Evolutionary conservation across 345 rosid species (phyloP).

Genomic region (Lepidium aucheri): DNA sequence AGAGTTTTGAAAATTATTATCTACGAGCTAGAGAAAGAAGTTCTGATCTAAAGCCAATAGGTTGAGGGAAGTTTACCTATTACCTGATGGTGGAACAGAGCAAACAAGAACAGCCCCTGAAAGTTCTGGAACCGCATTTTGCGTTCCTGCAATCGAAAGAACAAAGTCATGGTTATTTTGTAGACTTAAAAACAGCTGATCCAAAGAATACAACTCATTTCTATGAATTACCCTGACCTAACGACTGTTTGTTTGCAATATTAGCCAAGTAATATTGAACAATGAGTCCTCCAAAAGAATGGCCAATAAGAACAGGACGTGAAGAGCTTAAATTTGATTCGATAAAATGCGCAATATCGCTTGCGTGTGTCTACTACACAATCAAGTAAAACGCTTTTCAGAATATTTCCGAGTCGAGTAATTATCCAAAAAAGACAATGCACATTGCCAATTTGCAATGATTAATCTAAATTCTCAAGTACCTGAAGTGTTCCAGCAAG

Average conservation of each 20-base stretch:
- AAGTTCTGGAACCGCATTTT: constrained; percentile 46
- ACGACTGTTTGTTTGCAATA: constrained; percentile 24
- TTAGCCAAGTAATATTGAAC: constrained; percentile 71
- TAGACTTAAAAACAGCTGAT: too few relatives aligned
- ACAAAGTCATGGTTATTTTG: too few relatives aligned
- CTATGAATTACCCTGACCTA: constrained; percentile 26
- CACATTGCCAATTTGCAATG: constrained; percentile 9
- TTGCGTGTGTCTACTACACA: constrained; percentile 83
- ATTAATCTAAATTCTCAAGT: not conserved
- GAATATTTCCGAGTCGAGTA: not conserved
- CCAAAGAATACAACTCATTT: not conserved
- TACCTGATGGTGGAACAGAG: constrained; percentile 94
- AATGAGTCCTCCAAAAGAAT: constrained; percentile 87
- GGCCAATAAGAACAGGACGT: constrained; percentile 76
- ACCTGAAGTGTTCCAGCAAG: constrained; percentile 86
- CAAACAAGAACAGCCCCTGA: constrained; percentile 64
- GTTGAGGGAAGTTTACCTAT: constrained; percentile 48
- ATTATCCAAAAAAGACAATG: not conserved
- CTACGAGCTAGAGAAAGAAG: constrained; percentile 1
- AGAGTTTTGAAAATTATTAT: not conserved
- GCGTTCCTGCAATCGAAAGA: constrained; percentile 26
- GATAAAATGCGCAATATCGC: constrained; percentile 71
- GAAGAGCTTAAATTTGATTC: constrained; percentile 35
- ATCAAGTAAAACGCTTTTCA: not conserved
- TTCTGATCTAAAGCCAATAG: not conserved